phyloP scores from a whole-genome alignment of 768 basidiomycete species.

The Xerocomellus amylosporus region DNA sequence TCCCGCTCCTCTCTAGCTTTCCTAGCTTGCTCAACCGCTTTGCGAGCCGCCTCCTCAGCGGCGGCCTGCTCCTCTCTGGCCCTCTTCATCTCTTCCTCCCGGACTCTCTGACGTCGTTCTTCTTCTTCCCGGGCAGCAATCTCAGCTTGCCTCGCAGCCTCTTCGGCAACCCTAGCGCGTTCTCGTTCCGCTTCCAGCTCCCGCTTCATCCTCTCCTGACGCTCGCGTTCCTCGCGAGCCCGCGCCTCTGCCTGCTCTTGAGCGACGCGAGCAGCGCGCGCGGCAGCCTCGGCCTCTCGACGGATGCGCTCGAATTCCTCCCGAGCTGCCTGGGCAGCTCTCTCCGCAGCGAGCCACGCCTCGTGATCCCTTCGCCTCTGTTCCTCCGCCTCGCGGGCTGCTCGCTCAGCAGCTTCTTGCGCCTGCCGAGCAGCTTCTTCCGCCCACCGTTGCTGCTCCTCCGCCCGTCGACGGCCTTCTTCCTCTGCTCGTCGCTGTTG shows the following conservation, averaged over 20 bases:
- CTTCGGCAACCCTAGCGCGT: conserved; percentile 17
- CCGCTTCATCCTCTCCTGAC: conserved; percentile 13
- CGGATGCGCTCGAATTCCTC: conserved; percentile 25
- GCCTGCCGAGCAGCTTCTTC: conserved; percentile 23
- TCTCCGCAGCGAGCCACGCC: conserved; percentile 19
- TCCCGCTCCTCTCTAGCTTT: conserved; percentile 21
- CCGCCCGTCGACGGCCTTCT: conserved; percentile 19
- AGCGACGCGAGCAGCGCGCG: conserved; percentile 22
- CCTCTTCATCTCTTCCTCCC: conserved; percentile 20
- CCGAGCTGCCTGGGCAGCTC: conserved; percentile 23
- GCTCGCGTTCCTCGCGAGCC: conserved; percentile 25
- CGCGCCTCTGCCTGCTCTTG: conserved; percentile 23
- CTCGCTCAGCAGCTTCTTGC: conserved; percentile 23
- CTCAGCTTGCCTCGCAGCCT: conserved; percentile 24
- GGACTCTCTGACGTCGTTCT: conserved; percentile 18
- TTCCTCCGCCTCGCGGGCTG: conserved; percentile 21
- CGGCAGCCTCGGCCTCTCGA: conserved; percentile 21
- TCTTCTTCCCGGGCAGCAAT: conserved; percentile 26
- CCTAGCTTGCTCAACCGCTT: conserved; percentile 22
- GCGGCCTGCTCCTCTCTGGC: conserved; percentile 16
- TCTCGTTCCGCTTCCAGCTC: conserved; percentile 24
- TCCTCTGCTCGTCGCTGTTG: conserved; percentile 18
- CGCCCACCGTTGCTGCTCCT: conserved; percentile 15
- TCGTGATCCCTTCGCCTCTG: conserved; percentile 14
- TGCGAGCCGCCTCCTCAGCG: conserved; percentile 25